These are phyloP conservation scores for Neurospora sp. DNA, from an alignment of 495 filamentous ascomycete species.

Conservation along the genomic window DNA sequence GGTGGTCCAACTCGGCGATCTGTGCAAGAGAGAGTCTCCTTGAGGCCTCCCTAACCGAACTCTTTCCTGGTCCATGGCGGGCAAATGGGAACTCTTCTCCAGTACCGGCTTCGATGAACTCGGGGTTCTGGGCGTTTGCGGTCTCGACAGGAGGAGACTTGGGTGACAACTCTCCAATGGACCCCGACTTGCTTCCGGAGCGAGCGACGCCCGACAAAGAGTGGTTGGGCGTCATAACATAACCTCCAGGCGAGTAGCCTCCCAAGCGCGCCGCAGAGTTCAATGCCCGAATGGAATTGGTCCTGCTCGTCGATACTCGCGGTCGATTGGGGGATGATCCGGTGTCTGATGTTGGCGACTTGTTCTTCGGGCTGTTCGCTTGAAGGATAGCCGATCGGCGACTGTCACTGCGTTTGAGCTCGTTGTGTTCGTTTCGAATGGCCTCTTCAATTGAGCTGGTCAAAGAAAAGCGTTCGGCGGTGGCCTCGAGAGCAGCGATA, in stretches of 20 bases:
- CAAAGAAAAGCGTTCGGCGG: slow-evolving; percentile 69
- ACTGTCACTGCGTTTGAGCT: slow-evolving; percentile 61
- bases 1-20: slow-evolving; percentile 35
- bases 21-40: slow-evolving; percentile 33
- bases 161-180: slow-evolving; percentile 14
- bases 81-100: slow-evolving; percentile 26
- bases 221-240: slow-evolving; percentile 52
- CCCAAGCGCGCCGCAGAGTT: slow-evolving; percentile 57
- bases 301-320: slow-evolving; percentile 31
- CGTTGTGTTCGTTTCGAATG: slow-evolving; percentile 67
- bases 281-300: slow-evolving; percentile 57
- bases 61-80: slow-evolving; percentile 36
- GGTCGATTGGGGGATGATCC: slow-evolving; percentile 15
- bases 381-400: slow-evolving; percentile 44
- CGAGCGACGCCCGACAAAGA: slow-evolving; percentile 50
- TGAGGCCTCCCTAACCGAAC: slow-evolving; percentile 32
- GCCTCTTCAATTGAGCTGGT: slow-evolving; percentile 73
- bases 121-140: neutral
- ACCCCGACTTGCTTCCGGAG: slow-evolving; percentile 43
- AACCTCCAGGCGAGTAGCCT: slow-evolving; percentile 61
- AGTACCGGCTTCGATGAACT: slow-evolving; percentile 12
- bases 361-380: slow-evolving; percentile 23
- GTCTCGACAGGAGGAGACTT: neutral
- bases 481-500: slow-evolving; percentile 72
- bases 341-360: slow-evolving; percentile 19